A percentile compares a stretch with the other conserved stretches of the same genome.
Conservation (phyloP, 2,329 filamentous ascomycete genomes). For the Chaetomiaceae sp. region DNA sequence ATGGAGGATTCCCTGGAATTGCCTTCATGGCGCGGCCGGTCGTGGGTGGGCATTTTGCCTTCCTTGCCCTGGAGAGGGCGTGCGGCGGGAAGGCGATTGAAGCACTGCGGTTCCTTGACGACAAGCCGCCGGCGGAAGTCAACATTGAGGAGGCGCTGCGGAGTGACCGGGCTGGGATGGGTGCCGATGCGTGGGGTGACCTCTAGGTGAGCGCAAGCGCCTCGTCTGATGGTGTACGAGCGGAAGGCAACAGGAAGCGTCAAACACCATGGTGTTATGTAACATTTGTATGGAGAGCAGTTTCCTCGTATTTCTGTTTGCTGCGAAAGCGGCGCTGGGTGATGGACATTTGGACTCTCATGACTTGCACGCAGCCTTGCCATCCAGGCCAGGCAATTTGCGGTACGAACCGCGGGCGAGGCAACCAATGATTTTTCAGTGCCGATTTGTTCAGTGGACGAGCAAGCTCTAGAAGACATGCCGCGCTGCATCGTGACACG, state of each 20-base stretch:
- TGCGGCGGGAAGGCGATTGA: constrained; percentile 64
- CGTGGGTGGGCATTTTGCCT: constrained; percentile 79
- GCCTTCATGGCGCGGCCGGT: constrained; percentile 78
- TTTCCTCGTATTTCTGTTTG: no score
- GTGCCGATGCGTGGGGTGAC: constrained; percentile 4
- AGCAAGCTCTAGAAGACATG: no score
- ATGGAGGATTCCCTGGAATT: constrained; percentile 66
- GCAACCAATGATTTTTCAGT: no score
- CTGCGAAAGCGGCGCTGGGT: background rate
- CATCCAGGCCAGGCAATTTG: no score
- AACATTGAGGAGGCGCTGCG: constrained; percentile 30
- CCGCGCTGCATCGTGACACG: no score
- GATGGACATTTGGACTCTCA: background rate
- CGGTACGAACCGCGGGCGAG: no score
- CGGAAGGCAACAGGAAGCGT: no score
- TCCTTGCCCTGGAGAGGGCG: constrained; percentile 72
- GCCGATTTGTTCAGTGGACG: no score
- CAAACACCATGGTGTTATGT: no score
- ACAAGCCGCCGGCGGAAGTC: constrained; percentile 28
- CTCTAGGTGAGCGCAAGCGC: constrained; percentile 4
- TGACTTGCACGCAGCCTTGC: background rate
- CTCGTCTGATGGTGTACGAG: no score
- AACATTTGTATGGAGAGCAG: no score
- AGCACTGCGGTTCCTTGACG: constrained; percentile 47
- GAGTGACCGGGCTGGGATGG: constrained; percentile 14